These are phyloP conservation scores for Gossypium raimondii DNA, from an alignment of 345 rosid species.

Conservation along the genomic window DNA sequence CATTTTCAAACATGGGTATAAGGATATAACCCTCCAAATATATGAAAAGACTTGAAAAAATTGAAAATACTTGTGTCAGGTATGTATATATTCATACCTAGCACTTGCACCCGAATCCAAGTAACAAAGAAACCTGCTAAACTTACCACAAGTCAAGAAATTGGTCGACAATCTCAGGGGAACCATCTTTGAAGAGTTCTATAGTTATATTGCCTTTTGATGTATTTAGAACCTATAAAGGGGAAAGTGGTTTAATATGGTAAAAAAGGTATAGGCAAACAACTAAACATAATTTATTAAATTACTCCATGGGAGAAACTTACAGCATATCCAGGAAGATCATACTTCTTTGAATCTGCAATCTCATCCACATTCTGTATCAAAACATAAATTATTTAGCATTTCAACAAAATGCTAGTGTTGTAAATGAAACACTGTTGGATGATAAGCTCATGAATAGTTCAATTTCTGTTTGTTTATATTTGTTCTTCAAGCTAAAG, in stretches of 20 bases:
- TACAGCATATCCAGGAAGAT: conserved; percentile 64
- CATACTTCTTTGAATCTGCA: conserved; percentile 43
- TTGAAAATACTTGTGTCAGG: no score
- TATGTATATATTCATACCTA: background rate
- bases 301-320: conserved; percentile 22
- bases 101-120: background rate
- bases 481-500: background rate
- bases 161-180: conserved; percentile 57
- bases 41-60: no score
- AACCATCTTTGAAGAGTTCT: conserved; percentile 56
- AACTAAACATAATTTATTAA: background rate
- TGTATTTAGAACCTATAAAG: conserved; percentile 48
- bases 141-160: conserved; percentile 54
- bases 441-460: background rate
- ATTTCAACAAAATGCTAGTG: background rate
- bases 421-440: background rate
- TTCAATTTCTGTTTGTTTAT: background rate
- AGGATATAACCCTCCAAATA: no score
- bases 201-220: conserved; percentile 59
- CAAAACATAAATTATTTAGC: conserved; percentile 3
- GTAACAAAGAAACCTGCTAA: background rate
- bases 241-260: background rate
- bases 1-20: no score
- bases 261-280: background rate
- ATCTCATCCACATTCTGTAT: conserved; percentile 29